These are phyloP conservation scores for Coccomyxa subellipsoidea DNA, from an alignment of 163 green algal species.

Conservation along the genomic window DNA sequence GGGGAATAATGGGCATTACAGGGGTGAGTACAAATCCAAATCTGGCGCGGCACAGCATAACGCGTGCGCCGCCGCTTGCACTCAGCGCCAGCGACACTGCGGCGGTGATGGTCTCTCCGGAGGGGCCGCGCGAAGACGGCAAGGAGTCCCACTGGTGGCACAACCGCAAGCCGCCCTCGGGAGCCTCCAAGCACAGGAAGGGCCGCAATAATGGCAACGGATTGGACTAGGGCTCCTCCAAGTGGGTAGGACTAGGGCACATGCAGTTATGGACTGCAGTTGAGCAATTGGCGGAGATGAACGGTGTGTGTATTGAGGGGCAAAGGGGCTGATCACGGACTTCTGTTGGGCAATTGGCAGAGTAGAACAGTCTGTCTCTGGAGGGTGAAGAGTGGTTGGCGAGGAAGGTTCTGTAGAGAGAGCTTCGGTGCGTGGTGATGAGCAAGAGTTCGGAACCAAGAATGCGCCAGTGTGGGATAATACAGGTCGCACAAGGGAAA, in stretches of 20 bases:
- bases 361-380: too few relatives aligned
- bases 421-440: background rate
- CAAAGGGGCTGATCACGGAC: too few relatives aligned
- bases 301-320: too few relatives aligned
- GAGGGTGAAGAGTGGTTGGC: too few relatives aligned
- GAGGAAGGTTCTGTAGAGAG: background rate
- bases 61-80: background rate
- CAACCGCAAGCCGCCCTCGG: background rate
- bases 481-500: too few relatives aligned
- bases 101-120: background rate
- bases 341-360: too few relatives aligned
- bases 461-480: background rate
- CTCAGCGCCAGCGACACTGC: background rate
- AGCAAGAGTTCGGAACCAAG: too few relatives aligned
- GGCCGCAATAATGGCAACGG: too few relatives aligned
- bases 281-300: too few relatives aligned
- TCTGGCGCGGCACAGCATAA: background rate
- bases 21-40: background rate
- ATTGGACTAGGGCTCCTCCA: background rate
- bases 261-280: too few relatives aligned
- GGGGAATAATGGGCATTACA: too few relatives aligned
- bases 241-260: too few relatives aligned
- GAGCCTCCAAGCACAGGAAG: background rate
- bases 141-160: background rate
- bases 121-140: background rate